A percentile compares a stretch with the other conserved stretches of the same genome.
These are phyloP conservation scores for Noccaea bulbosa DNA, from an alignment of 345 rosid species.

Conservation along the genomic window DNA sequence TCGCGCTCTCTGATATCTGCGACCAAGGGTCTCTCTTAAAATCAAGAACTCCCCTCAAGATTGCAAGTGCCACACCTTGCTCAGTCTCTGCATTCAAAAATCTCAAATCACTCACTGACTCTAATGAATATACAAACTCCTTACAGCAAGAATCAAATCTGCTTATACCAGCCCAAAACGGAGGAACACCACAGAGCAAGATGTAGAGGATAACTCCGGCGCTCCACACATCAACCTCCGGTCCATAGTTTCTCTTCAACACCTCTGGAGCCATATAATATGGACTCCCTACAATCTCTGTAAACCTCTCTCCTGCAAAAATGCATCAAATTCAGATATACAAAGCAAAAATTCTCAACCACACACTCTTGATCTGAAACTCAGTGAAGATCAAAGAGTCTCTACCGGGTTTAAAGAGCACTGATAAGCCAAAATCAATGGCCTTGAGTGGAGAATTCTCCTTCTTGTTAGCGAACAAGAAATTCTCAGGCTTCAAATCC, in stretches of 20 bases:
- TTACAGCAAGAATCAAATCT: not conserved
- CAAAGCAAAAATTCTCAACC: too few species aligned
- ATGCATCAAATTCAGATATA: not conserved
- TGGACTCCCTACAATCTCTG: slow-evolving; percentile 96
- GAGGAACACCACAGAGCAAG: slow-evolving; percentile 87
- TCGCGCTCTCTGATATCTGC: slow-evolving; percentile 84
- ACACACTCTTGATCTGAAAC: too few species aligned
- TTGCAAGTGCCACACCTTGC: slow-evolving; percentile 96
- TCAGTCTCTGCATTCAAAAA: slow-evolving; percentile 70
- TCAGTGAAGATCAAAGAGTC: too few species aligned
- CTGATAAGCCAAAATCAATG: slow-evolving; percentile 92
- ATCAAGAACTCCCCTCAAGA: slow-evolving; percentile 81
- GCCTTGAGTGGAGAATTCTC: slow-evolving; percentile 87
- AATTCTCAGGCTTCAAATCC: slow-evolving; percentile 96
- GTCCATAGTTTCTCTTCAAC: slow-evolving; percentile 85
- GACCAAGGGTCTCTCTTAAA: slow-evolving; percentile 97
- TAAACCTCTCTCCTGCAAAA: slow-evolving; percentile 68
- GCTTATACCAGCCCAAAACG: slow-evolving; percentile 72
- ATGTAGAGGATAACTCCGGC: slow-evolving; percentile 93
- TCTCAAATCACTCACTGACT: not conserved
- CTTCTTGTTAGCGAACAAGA: slow-evolving; percentile 89
- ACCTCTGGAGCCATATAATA: slow-evolving; percentile 98
- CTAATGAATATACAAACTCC: too few species aligned
- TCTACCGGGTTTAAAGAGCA: slow-evolving; percentile 80
- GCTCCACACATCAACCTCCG: slow-evolving; percentile 95